Evolutionary conservation across 306 rosid genomes (phyloP), one percentile per base, ranked within the genome.

Genomic region (Ceratonia siliqua): DNA sequence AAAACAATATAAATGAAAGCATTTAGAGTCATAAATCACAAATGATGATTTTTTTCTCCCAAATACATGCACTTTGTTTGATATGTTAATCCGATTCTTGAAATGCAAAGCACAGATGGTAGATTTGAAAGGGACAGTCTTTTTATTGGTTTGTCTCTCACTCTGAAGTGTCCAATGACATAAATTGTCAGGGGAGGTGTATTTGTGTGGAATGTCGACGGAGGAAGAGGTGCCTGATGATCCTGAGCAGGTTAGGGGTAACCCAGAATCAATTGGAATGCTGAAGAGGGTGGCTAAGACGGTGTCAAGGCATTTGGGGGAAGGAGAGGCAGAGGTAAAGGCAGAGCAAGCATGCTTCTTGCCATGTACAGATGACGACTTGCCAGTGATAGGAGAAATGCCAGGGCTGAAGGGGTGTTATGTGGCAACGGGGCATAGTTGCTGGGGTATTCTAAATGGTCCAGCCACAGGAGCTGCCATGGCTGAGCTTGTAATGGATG

Each of bases 401-500:
- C 91, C 93, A 0, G 95, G 83, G 18, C 41, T 88, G 20, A 79
- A 78, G 30, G 95, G 88, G 3, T 94, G 97, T 67, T 91, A 85
- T 76, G 97, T 94, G 25, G 96, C 96, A 0, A 94, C 97, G 0
- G 97, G 97, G 8, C 97, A 91, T 56, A 88, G 86, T 59, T 90
- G 96, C 61, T 91, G 98, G 97, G 98, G 97, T 27, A 90, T 94
- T 83, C 82, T 94, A 5, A 94, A 94, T 78, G 98, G 89, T 22
- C 97, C 96, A 5, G 98, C 98, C 38, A 94, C 97, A 49, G 98
- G 97, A 0, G 95, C 89, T 82, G 91, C 96, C 13, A 25, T 94
- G 76, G 91, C 98, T 21, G 92, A 94, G 76, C 97, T 94, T 82
- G 65, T 94, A 8, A 55, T 91, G 41, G 86, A 91, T 82, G 96